A percentile compares a stretch with the other conserved stretches of the same genome.
Evolutionary conservation across 768 basidiomycete species (phyloP).

Genomic region (Epithele typhae): DNA sequence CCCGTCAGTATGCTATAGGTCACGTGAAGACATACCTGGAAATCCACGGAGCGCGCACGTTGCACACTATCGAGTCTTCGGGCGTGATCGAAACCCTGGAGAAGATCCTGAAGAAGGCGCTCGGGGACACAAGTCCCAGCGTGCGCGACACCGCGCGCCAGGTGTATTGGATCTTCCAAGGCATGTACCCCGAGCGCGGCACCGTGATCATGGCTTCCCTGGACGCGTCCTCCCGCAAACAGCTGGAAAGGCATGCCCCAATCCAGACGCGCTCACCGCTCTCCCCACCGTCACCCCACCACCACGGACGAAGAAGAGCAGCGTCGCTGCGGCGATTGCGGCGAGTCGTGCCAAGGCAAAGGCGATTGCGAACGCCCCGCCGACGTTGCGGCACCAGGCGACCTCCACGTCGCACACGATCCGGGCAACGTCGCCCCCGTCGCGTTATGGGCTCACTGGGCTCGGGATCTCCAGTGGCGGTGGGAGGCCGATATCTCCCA

Average conservation of each 20-base stretch:
- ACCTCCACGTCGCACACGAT: slow-evolving; percentile 65
- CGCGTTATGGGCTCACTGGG: slow-evolving; percentile 40
- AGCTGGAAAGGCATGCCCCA: slow-evolving; percentile 85
- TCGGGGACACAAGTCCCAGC: slow-evolving; percentile 75
- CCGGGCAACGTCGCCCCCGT: slow-evolving; percentile 37
- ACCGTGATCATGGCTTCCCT: slow-evolving; percentile 56
- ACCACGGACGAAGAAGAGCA: slow-evolving; percentile 61
- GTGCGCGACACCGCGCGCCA: slow-evolving; percentile 71
- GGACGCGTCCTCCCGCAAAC: slow-evolving; percentile 68
- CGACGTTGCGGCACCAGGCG: slow-evolving; percentile 75
- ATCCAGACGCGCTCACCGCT: slow-evolving; percentile 38
- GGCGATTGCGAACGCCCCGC: slow-evolving; percentile 77
- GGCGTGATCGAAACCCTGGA: slow-evolving; percentile 72
- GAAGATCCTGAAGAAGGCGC: slow-evolving; percentile 63
- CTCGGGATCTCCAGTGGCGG: too few species aligned
- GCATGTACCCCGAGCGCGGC: slow-evolving; percentile 73
- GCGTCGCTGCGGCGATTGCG: slow-evolving; percentile 82
- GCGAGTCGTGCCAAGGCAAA: slow-evolving; percentile 88
- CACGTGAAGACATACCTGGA: slow-evolving; percentile 79
- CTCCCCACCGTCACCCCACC: slow-evolving; percentile 44
- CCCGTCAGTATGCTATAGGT: slow-evolving; percentile 57
- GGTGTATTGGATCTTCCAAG: slow-evolving; percentile 77
- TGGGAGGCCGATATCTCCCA: slow-evolving; percentile 26
- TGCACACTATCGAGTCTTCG: slow-evolving; percentile 59
- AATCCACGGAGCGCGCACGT: slow-evolving; percentile 61